These are phyloP conservation scores for Lasiosphaeria ovina DNA, from an alignment of 495 filamentous ascomycete genomes.

Conservation along the genomic window DNA sequence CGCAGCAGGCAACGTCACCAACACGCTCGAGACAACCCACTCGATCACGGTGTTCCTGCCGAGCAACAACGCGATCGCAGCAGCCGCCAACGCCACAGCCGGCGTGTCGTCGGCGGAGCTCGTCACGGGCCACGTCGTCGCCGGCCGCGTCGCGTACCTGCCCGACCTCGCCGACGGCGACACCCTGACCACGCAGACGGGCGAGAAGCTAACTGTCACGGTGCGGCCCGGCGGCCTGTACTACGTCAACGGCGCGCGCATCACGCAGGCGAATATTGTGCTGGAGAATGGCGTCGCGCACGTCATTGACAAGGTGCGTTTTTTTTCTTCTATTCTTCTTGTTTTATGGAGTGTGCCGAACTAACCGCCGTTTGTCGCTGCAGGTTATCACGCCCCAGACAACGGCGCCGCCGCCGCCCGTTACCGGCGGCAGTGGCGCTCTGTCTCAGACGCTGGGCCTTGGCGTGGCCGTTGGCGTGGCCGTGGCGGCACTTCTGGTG, in stretches of 20 bases:
- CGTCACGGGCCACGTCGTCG: slow-evolving; percentile 30
- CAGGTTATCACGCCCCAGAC: too few species aligned
- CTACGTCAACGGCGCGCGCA: slow-evolving; percentile 37
- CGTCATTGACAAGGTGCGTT: slow-evolving; percentile 36
- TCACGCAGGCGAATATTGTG: slow-evolving; percentile 32
- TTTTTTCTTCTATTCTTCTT: too few species aligned
- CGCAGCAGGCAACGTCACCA: slow-evolving; percentile 43
- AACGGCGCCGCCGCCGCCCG: too few species aligned
- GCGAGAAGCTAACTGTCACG: slow-evolving; percentile 30
- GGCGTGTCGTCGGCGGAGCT: slow-evolving; percentile 10
- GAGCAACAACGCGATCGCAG: slow-evolving; percentile 23
- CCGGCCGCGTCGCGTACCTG: slow-evolving; percentile 30
- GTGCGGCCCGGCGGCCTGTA: slow-evolving; percentile 20
- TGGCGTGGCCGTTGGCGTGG: too few species aligned
- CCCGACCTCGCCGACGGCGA: slow-evolving; percentile 30
- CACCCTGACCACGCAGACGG: slow-evolving; percentile 29
- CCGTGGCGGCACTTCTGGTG: too few species aligned
- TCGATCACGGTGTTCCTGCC: slow-evolving; percentile 25
- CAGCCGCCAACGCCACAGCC: slow-evolving; percentile 16
- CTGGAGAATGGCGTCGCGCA: slow-evolving; percentile 40
- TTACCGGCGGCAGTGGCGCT: too few species aligned
- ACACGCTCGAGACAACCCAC: slow-evolving; percentile 22
- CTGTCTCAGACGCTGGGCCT: too few species aligned
- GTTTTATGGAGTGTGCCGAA: too few species aligned
- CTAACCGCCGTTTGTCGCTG: too few species aligned